phyloP scores from a whole-genome alignment of 2,329 filamentous ascomycete genomes.

The Zymoseptoria ardabiliae region DNA sequence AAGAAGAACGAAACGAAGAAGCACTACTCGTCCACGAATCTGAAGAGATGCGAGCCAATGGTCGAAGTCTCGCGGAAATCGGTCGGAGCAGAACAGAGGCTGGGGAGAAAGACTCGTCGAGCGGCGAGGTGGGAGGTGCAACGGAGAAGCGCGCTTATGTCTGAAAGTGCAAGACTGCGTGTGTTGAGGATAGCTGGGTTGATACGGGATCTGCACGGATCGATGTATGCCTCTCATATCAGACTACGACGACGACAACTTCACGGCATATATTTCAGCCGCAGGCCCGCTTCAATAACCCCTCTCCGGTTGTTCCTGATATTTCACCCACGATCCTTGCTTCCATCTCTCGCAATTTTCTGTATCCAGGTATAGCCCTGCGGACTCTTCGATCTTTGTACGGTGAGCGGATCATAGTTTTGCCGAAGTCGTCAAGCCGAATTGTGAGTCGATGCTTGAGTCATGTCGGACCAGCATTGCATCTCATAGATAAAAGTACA shows the following conservation, averaged over 20 bases:
- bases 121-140: too few relatives aligned
- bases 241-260: background rate
- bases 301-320: background rate
- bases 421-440: background rate
- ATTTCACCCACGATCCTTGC: background rate
- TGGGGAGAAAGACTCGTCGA: too few relatives aligned
- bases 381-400: background rate
- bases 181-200: too few relatives aligned
- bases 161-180: too few relatives aligned
- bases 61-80: constrained; percentile 17
- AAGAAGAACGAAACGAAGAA: constrained; percentile 20
- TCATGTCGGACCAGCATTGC: background rate
- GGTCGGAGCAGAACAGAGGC: too few relatives aligned
- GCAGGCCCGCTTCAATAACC: background rate
- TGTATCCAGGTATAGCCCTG: background rate
- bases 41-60: constrained; percentile 13
- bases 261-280: background rate
- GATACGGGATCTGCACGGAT: background rate
- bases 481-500: background rate
- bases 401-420: background rate
- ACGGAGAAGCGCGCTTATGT: background rate
- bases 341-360: background rate
- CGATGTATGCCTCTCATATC: background rate
- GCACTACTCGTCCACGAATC: constrained; percentile 13
- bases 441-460: background rate